A percentile compares a stretch with the other conserved stretches of the same genome.
Conservation (phyloP, 2,329 filamentous ascomycete genomes). For the Hypocreales sp. region DNA sequence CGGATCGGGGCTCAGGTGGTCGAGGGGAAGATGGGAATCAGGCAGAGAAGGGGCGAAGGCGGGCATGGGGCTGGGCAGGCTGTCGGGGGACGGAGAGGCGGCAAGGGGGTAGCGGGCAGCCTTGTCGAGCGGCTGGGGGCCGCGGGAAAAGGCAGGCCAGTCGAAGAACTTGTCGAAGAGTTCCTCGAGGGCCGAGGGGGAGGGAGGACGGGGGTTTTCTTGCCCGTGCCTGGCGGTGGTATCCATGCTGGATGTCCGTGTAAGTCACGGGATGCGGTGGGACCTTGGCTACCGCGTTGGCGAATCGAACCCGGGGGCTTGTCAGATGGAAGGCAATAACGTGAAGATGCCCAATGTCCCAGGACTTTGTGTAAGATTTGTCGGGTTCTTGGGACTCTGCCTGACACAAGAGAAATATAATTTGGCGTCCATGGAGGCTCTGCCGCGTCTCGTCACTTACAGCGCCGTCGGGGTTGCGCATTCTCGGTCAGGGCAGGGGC, state of each 20-base stretch:
- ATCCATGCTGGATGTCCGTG: conserved; percentile 24
- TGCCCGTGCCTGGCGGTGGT: conserved; percentile 18
- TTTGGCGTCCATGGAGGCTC: conserved; percentile 20
- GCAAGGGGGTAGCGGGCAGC: conserved; percentile 13
- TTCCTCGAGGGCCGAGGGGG: conserved; percentile 16
- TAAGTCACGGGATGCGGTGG: conserved; percentile 26
- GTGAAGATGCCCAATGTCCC: conserved; percentile 23
- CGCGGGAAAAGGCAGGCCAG: conserved; percentile 19
- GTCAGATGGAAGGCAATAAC: conserved; percentile 20
- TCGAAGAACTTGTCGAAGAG: conserved; percentile 22
- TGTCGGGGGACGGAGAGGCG: conserved; percentile 12
- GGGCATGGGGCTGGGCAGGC: conserved; percentile 18
- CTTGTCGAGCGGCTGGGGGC: conserved; percentile 14
- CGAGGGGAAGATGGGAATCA: conserved; percentile 15
- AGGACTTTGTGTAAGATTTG: conserved; percentile 23
- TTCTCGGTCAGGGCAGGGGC: conserved; percentile 13
- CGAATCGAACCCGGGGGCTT: conserved; percentile 20
- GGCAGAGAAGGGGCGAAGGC: conserved; percentile 16
- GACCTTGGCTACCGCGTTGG: conserved; percentile 20
- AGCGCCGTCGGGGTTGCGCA: conserved; percentile 12
- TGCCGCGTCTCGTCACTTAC: conserved; percentile 20
- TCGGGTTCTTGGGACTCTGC: conserved; percentile 20
- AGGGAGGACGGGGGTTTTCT: conserved; percentile 20
- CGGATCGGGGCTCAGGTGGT: conserved; percentile 13
- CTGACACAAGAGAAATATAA: conserved; percentile 24